Evolutionary conservation across 1,284 basidiomycete species (phyloP).

Genomic region (Ganoderma meredithae): DNA sequence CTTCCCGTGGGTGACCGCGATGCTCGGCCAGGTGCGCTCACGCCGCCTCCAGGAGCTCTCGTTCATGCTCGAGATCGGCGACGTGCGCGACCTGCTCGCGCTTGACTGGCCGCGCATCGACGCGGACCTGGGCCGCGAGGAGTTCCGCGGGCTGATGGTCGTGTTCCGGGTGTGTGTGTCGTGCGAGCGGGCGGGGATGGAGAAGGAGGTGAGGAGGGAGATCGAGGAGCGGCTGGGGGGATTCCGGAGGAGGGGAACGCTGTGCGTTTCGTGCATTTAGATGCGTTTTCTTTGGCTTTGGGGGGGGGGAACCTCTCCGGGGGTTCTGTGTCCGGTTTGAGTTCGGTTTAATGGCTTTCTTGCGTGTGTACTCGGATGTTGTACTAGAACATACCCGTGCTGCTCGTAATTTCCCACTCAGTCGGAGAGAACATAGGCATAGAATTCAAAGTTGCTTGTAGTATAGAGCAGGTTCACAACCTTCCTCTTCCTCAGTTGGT

Average conservation of each 20-base stretch:
- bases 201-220: slow-evolving; percentile 33
- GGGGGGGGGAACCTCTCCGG: too few species aligned
- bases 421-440: too few species aligned
- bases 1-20: slow-evolving; percentile 39
- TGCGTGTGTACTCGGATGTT: too few species aligned
- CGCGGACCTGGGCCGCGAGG: slow-evolving; percentile 35
- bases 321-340: too few species aligned
- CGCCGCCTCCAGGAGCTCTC: slow-evolving; percentile 35
- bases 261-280: slow-evolving; percentile 39
- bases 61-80: slow-evolving; percentile 41
- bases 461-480: too few species aligned
- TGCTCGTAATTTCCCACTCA: too few species aligned
- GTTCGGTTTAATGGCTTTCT: too few species aligned
- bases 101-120: slow-evolving; percentile 44
- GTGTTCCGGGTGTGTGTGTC: slow-evolving; percentile 36
- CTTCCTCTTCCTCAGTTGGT: too few species aligned
- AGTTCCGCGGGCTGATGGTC: slow-evolving; percentile 39
- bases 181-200: slow-evolving; percentile 31
- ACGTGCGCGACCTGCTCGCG: slow-evolving; percentile 34
- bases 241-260: slow-evolving; percentile 36
- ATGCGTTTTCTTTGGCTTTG: background rate
- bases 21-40: slow-evolving; percentile 38
- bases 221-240: slow-evolving; percentile 34
- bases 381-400: too few species aligned
- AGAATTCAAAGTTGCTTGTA: too few species aligned